Percentiles rank a stretch among this genome's conserved stretches.
Conservation (phyloP, 305 asterid genomes). For the Vinca major region DNA sequence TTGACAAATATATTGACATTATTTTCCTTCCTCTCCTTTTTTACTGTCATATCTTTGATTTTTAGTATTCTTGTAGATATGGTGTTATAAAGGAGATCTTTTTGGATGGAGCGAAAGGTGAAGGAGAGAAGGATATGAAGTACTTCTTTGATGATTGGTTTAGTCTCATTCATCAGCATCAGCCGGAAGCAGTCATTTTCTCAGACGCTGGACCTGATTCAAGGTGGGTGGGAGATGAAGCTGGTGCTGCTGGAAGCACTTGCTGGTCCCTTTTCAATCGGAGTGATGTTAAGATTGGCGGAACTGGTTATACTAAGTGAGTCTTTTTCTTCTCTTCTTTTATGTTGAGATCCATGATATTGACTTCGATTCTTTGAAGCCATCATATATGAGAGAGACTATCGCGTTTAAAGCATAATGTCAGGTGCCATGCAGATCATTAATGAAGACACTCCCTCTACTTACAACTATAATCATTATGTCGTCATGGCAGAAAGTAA, state of each 20-base stretch:
- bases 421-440: neutral
- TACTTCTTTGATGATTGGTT: slow-evolving; percentile 83
- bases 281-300: slow-evolving; percentile 50
- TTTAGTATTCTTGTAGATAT: slow-evolving; percentile 38
- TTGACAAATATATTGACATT: neutral
- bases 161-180: slow-evolving; percentile 71
- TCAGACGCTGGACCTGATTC: slow-evolving; percentile 85
- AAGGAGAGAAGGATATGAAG: slow-evolving; percentile 85
- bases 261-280: slow-evolving; percentile 89
- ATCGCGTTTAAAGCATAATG: neutral
- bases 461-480: neutral
- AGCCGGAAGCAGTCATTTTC: slow-evolving; percentile 66
- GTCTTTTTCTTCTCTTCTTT: slow-evolving; percentile 19
- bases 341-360: neutral
- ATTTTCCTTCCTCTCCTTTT: neutral
- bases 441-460: neutral
- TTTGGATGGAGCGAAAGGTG: slow-evolving; percentile 87
- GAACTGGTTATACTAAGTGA: slow-evolving; percentile 39
- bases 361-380: neutral
- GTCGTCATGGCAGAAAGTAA: neutral
- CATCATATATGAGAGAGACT: neutral
- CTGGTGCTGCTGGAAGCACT: slow-evolving; percentile 63
- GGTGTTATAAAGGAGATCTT: slow-evolving; percentile 65
- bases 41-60: neutral
- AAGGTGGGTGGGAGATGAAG: slow-evolving; percentile 91